Base-by-base conservation (phyloP, 1,284 basidiomycete genomes). In the Schizophyllum amplum region DNA sequence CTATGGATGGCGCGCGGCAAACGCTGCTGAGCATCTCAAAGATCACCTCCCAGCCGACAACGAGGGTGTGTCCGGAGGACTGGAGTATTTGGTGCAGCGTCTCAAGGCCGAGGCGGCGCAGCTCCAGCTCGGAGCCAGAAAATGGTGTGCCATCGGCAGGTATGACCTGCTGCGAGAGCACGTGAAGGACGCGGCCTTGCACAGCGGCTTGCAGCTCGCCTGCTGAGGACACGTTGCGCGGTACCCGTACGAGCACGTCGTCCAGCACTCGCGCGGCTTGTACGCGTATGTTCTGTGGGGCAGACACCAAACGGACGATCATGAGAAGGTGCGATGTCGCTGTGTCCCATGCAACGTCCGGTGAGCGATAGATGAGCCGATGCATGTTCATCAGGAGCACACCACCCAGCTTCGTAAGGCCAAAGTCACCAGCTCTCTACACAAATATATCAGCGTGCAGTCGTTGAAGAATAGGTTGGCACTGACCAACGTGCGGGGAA, bases 1-100 rank as follows among this genome's bases (percentile, higher is more conserved):
- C 58, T 2, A 77, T 68, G 0, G 71, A 65, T 0, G 72, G 69
- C 1, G 84, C 80, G 59, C 78, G 77, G 71, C 92, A 93, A 26
- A 95, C 85, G 65, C 89, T 87, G 57, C 86, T 81, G 33, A 98
- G 77, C 81, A 97, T 93, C 60, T 87, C 83, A 68, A 98, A 98
- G 63, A 98, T 93, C 0, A 80, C 87, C 59, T 92, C 87, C 96
- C 96, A 99, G 0, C 95, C 95, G 9, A 89, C 82, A 5, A 92
- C 79, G 1, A 99, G 78, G 0, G 90, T 92, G 71, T 98, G 94
- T 0, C 92, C 95, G 0, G 92, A 92, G 0, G 87, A 84, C 69
- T 98, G 92, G 17, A 99, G 74, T 55, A 97, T 91, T 63, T 90
- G 84, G 64, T 94, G 91, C 20, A 99, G 72, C 0, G 91, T 92